These are phyloP conservation scores for Clonostachys solani DNA, from an alignment of 2,329 filamentous ascomycete species.

Conservation along the genomic window DNA sequence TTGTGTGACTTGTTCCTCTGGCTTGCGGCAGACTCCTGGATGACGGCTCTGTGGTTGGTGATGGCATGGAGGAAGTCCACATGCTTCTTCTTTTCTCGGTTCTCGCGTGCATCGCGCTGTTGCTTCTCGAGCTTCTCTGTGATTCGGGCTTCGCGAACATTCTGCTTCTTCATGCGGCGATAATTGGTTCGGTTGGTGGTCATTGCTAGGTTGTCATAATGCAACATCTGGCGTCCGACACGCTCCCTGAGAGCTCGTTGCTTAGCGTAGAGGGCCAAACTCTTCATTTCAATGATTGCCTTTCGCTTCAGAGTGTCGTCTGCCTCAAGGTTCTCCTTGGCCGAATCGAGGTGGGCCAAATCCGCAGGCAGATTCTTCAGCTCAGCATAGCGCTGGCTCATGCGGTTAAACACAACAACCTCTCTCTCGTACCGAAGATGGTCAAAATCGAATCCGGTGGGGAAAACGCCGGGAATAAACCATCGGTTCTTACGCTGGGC, in stretches of 20 bases:
- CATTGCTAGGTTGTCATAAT: conserved; percentile 95
- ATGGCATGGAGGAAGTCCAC: conserved; percentile 87
- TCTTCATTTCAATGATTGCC: conserved; percentile 93
- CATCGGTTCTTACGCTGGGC: conserved; percentile 69
- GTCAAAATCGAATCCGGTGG: conserved; percentile 82
- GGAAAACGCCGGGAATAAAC: conserved; percentile 84
- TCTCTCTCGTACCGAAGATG: conserved; percentile 84
- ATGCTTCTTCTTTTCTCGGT: conserved; percentile 97
- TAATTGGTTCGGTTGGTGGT: conserved; percentile 90
- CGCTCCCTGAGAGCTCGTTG: conserved; percentile 82
- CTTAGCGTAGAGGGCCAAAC: conserved; percentile 80
- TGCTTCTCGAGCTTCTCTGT: conserved; percentile 99
- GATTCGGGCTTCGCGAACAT: conserved; percentile 87
- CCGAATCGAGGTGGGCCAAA: conserved; percentile 80
- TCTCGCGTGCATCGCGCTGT: conserved; percentile 92
- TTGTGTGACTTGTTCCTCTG: conserved; percentile 77
- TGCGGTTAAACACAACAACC: conserved; percentile 82
- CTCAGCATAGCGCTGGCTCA: conserved; percentile 79
- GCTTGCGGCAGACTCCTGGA: conserved; percentile 61
- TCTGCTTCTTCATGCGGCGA: conserved; percentile 96
- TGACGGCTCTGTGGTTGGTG: conserved; percentile 74
- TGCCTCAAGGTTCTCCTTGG: conserved; percentile 59
- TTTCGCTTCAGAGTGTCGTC: conserved; percentile 85
- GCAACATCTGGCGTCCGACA: conserved; percentile 87
- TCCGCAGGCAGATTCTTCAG: conserved; percentile 82